A percentile compares a stretch with the other conserved stretches of the same genome.
These are phyloP conservation scores for Aspergillus quadrilineatus DNA, from an alignment of 2,329 filamentous ascomycete genomes.

Conservation along the genomic window DNA sequence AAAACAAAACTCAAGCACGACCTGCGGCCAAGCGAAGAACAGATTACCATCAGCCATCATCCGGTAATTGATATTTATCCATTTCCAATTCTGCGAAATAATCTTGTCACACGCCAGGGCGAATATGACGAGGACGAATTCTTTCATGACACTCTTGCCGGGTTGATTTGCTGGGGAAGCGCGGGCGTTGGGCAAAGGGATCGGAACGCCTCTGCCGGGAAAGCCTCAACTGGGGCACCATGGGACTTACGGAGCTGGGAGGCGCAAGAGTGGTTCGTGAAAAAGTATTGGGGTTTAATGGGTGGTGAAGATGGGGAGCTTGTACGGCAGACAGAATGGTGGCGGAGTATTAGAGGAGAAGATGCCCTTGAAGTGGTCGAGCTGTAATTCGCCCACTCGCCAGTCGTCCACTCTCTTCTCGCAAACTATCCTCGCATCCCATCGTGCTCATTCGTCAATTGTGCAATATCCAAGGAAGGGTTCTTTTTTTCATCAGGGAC, in stretches of 20 bases:
- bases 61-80: constrained; percentile 23
- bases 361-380: constrained; percentile 13
- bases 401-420: neutral
- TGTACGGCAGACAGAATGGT: constrained; percentile 25
- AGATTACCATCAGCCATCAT: constrained; percentile 22
- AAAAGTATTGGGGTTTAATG: constrained; percentile 41
- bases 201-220: constrained; percentile 14
- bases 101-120: constrained; percentile 15
- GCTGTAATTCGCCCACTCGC: neutral
- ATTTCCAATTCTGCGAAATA: constrained; percentile 20
- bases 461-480: too few species aligned
- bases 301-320: constrained; percentile 42
- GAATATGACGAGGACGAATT: constrained; percentile 23
- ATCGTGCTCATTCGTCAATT: too few species aligned
- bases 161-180: constrained; percentile 22
- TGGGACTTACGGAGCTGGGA: constrained; percentile 51
- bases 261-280: constrained; percentile 45
- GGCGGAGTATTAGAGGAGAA: constrained; percentile 23
- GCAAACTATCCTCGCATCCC: too few species aligned
- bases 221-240: constrained; percentile 36
- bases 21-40: constrained; percentile 20
- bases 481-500: too few species aligned
- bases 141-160: constrained; percentile 17
- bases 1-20: constrained; percentile 21
- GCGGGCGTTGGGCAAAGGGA: constrained; percentile 18